Conservation (phyloP, 768 basidiomycete genomes). For the Dioszegia hungarica region DNA sequence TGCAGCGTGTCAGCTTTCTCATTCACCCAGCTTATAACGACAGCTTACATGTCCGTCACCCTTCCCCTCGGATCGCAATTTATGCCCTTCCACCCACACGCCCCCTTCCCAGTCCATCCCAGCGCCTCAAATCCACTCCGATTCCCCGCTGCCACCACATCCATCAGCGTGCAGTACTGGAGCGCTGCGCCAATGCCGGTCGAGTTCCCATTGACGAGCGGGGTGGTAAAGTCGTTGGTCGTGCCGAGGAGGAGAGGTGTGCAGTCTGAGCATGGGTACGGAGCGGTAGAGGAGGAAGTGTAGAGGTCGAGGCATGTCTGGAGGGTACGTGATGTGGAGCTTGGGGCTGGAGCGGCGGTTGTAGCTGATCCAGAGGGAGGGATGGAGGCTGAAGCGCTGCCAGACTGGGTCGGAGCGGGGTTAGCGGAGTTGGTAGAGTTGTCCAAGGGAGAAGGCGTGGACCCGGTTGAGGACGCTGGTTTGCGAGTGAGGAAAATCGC, state of each 20-base stretch:
- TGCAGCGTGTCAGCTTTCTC: conserved; percentile 11
- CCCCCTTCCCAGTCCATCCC: conserved; percentile 33
- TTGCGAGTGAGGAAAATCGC: conserved; percentile 34
- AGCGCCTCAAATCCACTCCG: conserved; percentile 1
- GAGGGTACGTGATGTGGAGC: conserved; percentile 7
- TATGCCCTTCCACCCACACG: conserved; percentile 47
- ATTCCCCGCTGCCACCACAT: conserved; percentile 23
- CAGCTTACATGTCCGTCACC: conserved; percentile 38
- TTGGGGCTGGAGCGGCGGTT: conserved; percentile 9
- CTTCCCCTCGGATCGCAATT: conserved; percentile 41
- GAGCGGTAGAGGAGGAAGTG: conserved; percentile 21
- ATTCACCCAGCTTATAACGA: neutral
- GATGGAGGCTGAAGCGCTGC: conserved; percentile 15
- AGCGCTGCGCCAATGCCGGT: conserved; percentile 46
- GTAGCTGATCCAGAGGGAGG: neutral
- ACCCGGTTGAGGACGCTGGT: conserved; percentile 1
- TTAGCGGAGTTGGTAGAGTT: conserved; percentile 8
- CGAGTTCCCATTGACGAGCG: conserved; percentile 30
- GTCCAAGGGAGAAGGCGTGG: too few relatives aligned
- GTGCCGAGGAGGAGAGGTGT: conserved; percentile 37
- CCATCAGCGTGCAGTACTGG: conserved; percentile 48
- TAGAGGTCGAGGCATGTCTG: conserved; percentile 36
- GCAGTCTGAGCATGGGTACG: conserved; percentile 47
- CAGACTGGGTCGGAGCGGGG: too few relatives aligned
- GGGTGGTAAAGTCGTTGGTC: conserved; percentile 38